phyloP scores from a whole-genome alignment of 192 early-diverging fungal species.

The Podila horticola region DNA sequence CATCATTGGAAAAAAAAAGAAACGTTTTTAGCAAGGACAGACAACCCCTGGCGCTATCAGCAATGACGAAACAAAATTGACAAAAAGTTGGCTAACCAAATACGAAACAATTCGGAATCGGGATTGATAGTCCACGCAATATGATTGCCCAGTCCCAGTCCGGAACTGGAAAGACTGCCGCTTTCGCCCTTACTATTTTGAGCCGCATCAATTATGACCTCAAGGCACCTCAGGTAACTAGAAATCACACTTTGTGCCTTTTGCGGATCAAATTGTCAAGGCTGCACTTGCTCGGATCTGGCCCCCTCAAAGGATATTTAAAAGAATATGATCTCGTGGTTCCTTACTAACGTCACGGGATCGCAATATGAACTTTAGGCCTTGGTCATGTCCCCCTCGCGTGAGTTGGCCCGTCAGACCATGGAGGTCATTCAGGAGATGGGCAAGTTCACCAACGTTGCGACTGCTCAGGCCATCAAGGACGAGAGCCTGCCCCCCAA shows the following conservation, averaged over 20 bases:
- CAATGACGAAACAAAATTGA: no score
- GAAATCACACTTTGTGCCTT: neutral
- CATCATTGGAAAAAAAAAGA: neutral
- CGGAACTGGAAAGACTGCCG: constrained; percentile 98
- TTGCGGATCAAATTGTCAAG: no score
- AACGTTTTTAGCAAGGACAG: neutral
- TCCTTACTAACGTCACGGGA: neutral
- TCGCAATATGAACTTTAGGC: constrained; percentile 53
- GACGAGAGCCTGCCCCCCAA: constrained; percentile 62
- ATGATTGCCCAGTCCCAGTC: constrained; percentile 99
- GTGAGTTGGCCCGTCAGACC: constrained; percentile 96
- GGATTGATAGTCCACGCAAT: constrained; percentile 75
- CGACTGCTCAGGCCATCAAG: constrained; percentile 81
- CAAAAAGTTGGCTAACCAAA: no score
- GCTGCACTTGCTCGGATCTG: no score
- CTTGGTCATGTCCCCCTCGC: constrained; percentile 89
- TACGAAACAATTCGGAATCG: no score
- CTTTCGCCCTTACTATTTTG: constrained; percentile 94
- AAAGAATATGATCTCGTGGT: no score
- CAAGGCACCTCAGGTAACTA: constrained; percentile 72
- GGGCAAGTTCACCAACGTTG: constrained; percentile 90
- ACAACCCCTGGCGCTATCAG: no score
- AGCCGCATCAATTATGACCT: constrained; percentile 80
- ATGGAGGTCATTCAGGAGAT: constrained; percentile 89
- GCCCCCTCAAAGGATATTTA: no score